Conservation (phyloP, 192 early-diverging fungal genomes). For the Coemansia sp. region DNA sequence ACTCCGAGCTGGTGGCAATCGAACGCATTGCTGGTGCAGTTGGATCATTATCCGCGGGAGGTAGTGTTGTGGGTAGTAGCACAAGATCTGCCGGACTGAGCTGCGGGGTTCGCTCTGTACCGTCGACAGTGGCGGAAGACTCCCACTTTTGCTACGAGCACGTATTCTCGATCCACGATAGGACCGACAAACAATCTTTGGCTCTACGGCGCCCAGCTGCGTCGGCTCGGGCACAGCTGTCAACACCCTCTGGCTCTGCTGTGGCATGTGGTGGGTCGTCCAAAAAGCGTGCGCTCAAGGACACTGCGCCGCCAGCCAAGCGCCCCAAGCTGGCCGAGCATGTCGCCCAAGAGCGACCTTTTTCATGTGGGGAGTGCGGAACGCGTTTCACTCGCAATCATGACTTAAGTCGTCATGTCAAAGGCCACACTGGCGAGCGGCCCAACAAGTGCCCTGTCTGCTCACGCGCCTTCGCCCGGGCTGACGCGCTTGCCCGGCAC, state of each 20-base stretch:
- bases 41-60: background rate
- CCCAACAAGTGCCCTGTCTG: slow-evolving; percentile 67
- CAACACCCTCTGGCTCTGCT: no score
- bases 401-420: slow-evolving; percentile 76
- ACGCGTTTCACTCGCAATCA: slow-evolving; percentile 78
- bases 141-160: slow-evolving; percentile 45
- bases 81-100: background rate
- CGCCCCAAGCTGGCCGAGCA: slow-evolving; percentile 17
- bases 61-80: background rate
- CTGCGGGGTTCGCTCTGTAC: slow-evolving; percentile 24
- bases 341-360: slow-evolving; percentile 63
- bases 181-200: background rate
- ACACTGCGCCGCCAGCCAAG: slow-evolving; percentile 13
- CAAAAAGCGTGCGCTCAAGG: background rate
- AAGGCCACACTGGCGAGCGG: slow-evolving; percentile 64
- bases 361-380: no score
- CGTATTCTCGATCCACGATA: slow-evolving; percentile 45
- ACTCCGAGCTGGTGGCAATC: slow-evolving; percentile 39
- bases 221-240: no score
- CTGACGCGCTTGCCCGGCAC: slow-evolving; percentile 54
- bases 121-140: slow-evolving; percentile 16
- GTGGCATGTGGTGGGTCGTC: no score
- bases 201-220: no score
- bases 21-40: slow-evolving; percentile 12
- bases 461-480: slow-evolving; percentile 45